Base-by-base conservation (phyloP, 257 asterid genomes). In the Scutellaria galericulata region DNA sequence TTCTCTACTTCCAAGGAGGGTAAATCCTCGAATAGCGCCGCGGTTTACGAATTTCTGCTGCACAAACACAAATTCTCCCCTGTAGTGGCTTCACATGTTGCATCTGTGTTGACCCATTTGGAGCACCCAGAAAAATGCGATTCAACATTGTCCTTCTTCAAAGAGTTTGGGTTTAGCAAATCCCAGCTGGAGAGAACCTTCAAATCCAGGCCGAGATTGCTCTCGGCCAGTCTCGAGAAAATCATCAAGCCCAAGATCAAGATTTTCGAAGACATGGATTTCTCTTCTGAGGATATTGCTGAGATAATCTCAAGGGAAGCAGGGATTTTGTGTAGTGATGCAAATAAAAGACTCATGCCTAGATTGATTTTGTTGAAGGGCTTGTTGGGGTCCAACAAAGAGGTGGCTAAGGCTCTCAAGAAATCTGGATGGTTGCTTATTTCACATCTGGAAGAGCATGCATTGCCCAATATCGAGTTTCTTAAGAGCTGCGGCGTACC, bases 1-100 rank as follows among this genome's bases (percentile, higher is more conserved):
- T 31, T 31, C 37, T 75, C 83, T 53, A 63, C 83, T 18, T 50
- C 77, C 4, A 31, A 31, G 37, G 37, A 31, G 37, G 37, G 37
- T 3, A 31, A 31, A 31, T 31, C 37, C 9, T 4, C 9, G 10
- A 44, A 3, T 3, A 31, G 39, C 1, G 13, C 9, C 27, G 5
- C 9, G 13, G 31, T 76, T 27, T 62, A 12, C n/a, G 79, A 73
- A 14, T 37, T 70, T 22, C 31, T 77, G 52, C 13, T 78, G 9
- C 40, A 52, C 0, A 74, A 74, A 66, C 11, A 66, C 44, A 7
- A 66, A 4, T 31, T 48, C 7, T 13, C 72, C 5, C 14, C 3
- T 48, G 48, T 4, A n/a, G 8, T 35, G n/a, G 61, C 60, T 50
- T 13, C 72, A 2, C 15, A 13, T 7, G 37, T 35, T 50, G 48